These are phyloP conservation scores for Millerozyma acaciae DNA, from an alignment of 805 yeast genomes.

Conservation along the genomic window DNA sequence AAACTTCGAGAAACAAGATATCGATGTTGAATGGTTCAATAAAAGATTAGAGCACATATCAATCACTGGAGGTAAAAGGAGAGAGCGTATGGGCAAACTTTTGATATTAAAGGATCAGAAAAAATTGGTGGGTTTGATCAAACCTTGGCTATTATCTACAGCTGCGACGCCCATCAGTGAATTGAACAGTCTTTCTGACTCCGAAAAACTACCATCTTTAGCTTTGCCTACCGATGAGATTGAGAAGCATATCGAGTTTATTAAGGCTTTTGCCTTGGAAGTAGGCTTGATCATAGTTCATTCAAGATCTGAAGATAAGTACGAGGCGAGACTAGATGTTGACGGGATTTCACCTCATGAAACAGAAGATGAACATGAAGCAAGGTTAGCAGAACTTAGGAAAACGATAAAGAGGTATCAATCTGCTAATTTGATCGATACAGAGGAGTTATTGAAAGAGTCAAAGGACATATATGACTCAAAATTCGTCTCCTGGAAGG, in stretches of 20 bases:
- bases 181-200: conserved; percentile 28
- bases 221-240: conserved; percentile 46
- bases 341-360: conserved; percentile 72
- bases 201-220: conserved; percentile 23
- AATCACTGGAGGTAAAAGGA: conserved; percentile 63
- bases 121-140: conserved; percentile 58
- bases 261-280: conserved; percentile 62
- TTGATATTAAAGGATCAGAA: conserved; percentile 69
- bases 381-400: conserved; percentile 49
- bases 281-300: conserved; percentile 65
- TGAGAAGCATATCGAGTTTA: conserved; percentile 51
- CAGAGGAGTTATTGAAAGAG: conserved; percentile 46
- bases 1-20: conserved; percentile 77
- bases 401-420: conserved; percentile 61
- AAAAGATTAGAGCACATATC: conserved; percentile 77
- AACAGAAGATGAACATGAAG: conserved; percentile 59
- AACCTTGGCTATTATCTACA: conserved; percentile 46
- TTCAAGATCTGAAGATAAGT: conserved; percentile 52
- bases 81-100: conserved; percentile 62
- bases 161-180: conserved; percentile 28
- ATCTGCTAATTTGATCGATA: conserved; percentile 58
- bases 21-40: conserved; percentile 91
- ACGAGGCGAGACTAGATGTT: conserved; percentile 60
- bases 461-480: conserved; percentile 61
- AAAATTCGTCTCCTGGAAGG: conserved; percentile 80